These are phyloP conservation scores for Rutstroemia sydowiana DNA, from an alignment of 2,329 filamentous ascomycete species.

Conservation along the genomic window DNA sequence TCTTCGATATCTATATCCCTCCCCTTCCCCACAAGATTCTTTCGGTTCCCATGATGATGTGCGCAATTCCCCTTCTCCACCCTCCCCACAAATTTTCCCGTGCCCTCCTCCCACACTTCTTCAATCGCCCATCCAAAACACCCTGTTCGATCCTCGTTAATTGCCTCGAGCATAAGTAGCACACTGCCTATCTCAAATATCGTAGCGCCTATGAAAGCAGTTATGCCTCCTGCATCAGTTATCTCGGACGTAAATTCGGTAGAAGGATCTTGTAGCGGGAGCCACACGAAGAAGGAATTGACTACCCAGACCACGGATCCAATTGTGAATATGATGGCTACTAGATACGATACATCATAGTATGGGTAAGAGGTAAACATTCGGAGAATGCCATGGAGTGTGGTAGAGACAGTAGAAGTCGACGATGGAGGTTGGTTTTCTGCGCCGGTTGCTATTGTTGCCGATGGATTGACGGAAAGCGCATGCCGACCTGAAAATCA, in stretches of 20 bases:
- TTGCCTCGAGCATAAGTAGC: constrained; percentile 56
- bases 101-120: constrained; percentile 33
- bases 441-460: constrained; percentile 11
- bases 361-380: constrained; percentile 45
- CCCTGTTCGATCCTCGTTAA: constrained; percentile 57
- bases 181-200: constrained; percentile 59
- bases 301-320: constrained; percentile 48
- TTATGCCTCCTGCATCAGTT: constrained; percentile 49
- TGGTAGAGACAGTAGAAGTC: constrained; percentile 26
- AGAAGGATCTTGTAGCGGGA: constrained; percentile 47
- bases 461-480: constrained; percentile 28
- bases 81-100: constrained; percentile 21
- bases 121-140: constrained; percentile 66
- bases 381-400: constrained; percentile 32
- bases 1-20: neutral
- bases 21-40: constrained; percentile 32
- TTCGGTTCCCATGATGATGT: constrained; percentile 36
- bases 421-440: constrained; percentile 27
- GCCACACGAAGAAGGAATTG: constrained; percentile 57
- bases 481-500: constrained; percentile 32
- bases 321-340: constrained; percentile 46
- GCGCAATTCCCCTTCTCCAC: constrained; percentile 26
- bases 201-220: constrained; percentile 59
- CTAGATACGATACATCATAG: constrained; percentile 50
- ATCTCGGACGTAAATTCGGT: constrained; percentile 48